Evolutionary conservation across 1,284 basidiomycete genomes (phyloP), one percentile per base, ranked within the genome.

Genomic region (Tausonia pullulans): DNA sequence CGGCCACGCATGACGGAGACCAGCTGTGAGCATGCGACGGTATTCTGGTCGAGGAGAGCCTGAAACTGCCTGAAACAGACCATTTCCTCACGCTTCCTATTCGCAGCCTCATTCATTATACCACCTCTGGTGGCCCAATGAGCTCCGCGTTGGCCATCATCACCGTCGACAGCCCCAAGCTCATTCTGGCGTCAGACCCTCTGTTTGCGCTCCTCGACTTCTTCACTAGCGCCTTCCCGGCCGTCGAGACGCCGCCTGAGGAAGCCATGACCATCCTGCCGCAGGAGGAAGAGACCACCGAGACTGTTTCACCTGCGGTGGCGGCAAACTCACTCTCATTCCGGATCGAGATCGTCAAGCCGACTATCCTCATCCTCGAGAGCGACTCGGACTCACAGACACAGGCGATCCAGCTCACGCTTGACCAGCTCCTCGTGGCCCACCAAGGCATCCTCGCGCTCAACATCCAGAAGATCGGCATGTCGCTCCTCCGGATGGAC

Each of bases 401-500:
- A 0, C 90, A 95, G 72, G 91, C 93, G 0, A 93, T 99, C 69
- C 85, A 87, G 60, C 79, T 98, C 44, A 83, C 84, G 13, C 84
- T 99, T 72, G 83, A 86, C 69, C 89, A 95, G 73, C 80, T 98
- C 39, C 79, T 90, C n/a, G 75, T 98, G 66, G 91, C 94, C 10
- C 92, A 96, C 74, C 64, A 92, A 87, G 86, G 86, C 16, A 84
- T 95, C 48, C 73, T 94, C 69, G 90, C 92, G 0, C 78, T 98
- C 68, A 90, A 84, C 64, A 79, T 98, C 51, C 85, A 83, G 65
- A 83, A 83, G 62, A 81, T 98, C 9, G 96, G 95, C 53, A 97
- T 99, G 93, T 97, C 93, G 14, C 81, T 98, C 54, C 85, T 87
- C 68, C 82, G 82, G 41, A 98, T 99, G 93, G 90, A 90, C 69